Conservation (phyloP, 371 early-diverging fungal species). For the Rhizomucor miehei region DNA sequence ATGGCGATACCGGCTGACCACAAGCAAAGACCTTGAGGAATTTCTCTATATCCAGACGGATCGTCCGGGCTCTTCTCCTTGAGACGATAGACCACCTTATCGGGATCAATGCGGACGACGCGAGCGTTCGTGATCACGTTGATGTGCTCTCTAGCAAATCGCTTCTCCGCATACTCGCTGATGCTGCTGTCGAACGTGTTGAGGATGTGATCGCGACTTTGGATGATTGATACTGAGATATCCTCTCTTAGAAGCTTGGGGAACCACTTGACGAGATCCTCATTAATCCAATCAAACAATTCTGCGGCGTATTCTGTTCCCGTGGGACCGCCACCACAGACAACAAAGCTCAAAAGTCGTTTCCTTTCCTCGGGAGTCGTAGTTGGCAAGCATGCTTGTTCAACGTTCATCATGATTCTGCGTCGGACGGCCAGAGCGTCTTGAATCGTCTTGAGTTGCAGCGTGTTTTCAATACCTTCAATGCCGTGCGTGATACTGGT, state of each 20-base stretch:
- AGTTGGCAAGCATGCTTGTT: constrained; percentile 79
- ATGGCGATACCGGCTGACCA: constrained; percentile 90
- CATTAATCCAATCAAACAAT: constrained; percentile 78
- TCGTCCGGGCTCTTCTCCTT: constrained; percentile 17
- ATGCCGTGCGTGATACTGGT: constrained; percentile 78
- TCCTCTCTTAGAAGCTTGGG: constrained; percentile 63
- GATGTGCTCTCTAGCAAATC: constrained; percentile 74
- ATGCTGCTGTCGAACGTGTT: constrained; percentile 78
- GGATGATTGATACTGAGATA: constrained; percentile 65
- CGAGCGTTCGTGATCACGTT: constrained; percentile 71
- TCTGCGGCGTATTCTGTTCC: constrained; percentile 47
- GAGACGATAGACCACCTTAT: constrained; percentile 27
- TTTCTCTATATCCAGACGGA: constrained; percentile 12
- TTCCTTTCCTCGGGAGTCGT: constrained; percentile 72
- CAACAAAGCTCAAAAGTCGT: constrained; percentile 59
- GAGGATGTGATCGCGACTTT: constrained; percentile 76
- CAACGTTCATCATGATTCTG: constrained; percentile 73
- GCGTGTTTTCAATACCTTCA: constrained; percentile 73
- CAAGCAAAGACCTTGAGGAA: constrained; percentile 73
- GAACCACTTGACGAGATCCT: constrained; percentile 75
- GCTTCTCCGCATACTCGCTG: constrained; percentile 63
- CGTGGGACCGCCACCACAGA: constrained; percentile 19
- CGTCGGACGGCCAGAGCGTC: constrained; percentile 73
- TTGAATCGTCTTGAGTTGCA: constrained; percentile 65
- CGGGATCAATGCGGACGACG: constrained; percentile 56